Conservation (phyloP, 768 basidiomycete species). For the Crepidotus variabilis region DNA sequence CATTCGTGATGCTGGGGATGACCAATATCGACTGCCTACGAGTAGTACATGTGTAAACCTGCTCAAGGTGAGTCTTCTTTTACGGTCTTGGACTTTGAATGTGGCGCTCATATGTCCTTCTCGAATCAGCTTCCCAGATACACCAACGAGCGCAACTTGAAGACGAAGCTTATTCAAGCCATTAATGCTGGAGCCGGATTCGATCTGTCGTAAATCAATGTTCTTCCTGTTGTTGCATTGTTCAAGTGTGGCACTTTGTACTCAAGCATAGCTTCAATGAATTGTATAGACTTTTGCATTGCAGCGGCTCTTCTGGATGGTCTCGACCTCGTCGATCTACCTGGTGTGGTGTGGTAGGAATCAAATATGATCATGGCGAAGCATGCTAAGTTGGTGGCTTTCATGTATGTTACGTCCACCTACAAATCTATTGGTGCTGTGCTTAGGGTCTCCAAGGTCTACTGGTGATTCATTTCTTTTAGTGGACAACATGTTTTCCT, state of each 20-base stretch:
- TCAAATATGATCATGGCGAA: too few relatives aligned
- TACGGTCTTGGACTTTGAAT: background rate
- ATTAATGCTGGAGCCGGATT: constrained; percentile 90
- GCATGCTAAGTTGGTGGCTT: too few relatives aligned
- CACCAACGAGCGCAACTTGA: constrained; percentile 55
- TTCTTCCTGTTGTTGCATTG: background rate
- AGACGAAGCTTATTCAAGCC: constrained; percentile 78
- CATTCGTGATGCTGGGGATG: constrained; percentile 76
- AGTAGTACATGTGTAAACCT: constrained; percentile 91
- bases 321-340: too few relatives aligned
- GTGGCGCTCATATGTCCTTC: background rate
- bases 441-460: too few relatives aligned
- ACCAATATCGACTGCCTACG: constrained; percentile 68
- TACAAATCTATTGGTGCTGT: too few relatives aligned
- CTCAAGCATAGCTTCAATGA: too few relatives aligned
- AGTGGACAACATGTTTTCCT: too few relatives aligned
- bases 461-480: too few relatives aligned
- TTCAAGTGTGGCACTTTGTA: background rate
- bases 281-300: too few relatives aligned
- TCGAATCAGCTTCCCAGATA: constrained; percentile 64
- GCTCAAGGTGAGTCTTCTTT: constrained; percentile 57
- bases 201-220: constrained; percentile 65
- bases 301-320: too few relatives aligned
- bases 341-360: too few relatives aligned
- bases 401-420: too few relatives aligned